phyloP scores from a whole-genome alignment of 352 stramenopile genomes.

The Globisporangium radiosum region DNA sequence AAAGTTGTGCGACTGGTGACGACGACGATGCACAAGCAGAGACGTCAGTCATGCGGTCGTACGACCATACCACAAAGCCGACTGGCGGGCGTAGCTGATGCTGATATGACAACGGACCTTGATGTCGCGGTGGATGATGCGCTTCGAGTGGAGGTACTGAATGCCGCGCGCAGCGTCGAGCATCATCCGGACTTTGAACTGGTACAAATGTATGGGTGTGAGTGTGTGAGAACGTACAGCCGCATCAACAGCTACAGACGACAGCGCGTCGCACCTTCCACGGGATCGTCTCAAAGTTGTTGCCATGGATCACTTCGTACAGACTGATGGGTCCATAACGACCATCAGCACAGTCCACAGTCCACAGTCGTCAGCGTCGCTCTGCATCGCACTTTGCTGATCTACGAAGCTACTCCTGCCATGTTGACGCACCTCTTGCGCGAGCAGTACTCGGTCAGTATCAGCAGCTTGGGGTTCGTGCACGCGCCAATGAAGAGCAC shows the following conservation, averaged over 20 bases:
- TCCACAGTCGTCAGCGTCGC: too few species aligned
- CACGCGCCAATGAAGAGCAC: slow-evolving; percentile 88
- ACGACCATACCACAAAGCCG: too few species aligned
- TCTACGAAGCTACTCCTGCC: too few species aligned
- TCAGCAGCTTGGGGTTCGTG: slow-evolving; percentile 86
- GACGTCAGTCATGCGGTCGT: not conserved
- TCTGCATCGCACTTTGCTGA: too few species aligned
- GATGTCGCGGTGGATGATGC: slow-evolving; percentile 87
- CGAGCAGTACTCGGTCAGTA: slow-evolving; percentile 87
- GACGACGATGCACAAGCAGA: not conserved
- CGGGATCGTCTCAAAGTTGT: slow-evolving; percentile 85
- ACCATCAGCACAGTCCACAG: slow-evolving; percentile 4
- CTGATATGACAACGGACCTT: slow-evolving; percentile 38
- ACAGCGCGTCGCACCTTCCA: slow-evolving; percentile 57
- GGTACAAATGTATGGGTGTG: not conserved
- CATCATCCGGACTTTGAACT: slow-evolving; percentile 90
- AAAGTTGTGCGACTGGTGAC: slow-evolving; percentile 80
- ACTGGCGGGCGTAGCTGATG: too few species aligned
- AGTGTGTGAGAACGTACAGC: not conserved
- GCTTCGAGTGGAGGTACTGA: slow-evolving; percentile 82
- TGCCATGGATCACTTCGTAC: slow-evolving; percentile 86
- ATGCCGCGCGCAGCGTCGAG: slow-evolving; percentile 84
- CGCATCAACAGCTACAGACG: not conserved
- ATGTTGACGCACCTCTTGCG: slow-evolving; percentile 58
- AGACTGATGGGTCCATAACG: slow-evolving; percentile 33